phyloP scores from a whole-genome alignment of 176 grass and related monocot species.

The Bolboschoenus planiculmis region DNA sequence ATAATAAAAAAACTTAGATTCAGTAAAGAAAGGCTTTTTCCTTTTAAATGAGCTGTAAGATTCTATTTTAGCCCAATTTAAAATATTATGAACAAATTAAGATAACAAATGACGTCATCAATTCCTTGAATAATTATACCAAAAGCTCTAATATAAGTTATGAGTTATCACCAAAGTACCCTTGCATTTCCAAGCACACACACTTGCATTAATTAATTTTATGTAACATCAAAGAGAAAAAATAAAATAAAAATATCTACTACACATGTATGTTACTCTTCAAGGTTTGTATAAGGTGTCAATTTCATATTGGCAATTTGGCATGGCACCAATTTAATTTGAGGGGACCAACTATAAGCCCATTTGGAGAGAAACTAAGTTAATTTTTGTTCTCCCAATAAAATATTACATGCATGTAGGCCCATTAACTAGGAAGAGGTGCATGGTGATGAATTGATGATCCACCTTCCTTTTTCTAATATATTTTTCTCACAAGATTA shows the following conservation, averaged over 20 bases:
- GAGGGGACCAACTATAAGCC: not conserved
- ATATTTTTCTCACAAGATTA: not conserved
- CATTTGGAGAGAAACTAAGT: not conserved
- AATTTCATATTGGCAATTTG: not conserved
- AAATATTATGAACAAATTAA: not conserved
- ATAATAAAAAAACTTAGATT: no score
- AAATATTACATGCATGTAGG: not conserved
- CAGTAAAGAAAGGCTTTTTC: not conserved
- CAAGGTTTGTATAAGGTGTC: not conserved
- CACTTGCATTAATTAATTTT: not conserved
- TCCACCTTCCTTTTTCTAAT: not conserved
- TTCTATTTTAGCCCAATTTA: not conserved
- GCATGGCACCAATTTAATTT: not conserved
- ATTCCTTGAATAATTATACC: not conserved
- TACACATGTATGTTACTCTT: not conserved
- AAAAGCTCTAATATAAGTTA: no score
- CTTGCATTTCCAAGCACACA: not conserved
- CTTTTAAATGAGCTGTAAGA: not conserved
- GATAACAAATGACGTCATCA: not conserved
- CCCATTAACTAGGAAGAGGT: not conserved
- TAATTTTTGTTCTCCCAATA: not conserved
- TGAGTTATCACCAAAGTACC: no score
- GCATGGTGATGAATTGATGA: not conserved
- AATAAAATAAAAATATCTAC: not conserved
- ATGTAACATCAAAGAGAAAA: not conserved